Evolutionary conservation across 2,329 filamentous ascomycete species (phyloP), one percentile per base, ranked within the genome.

Genomic region (Penicillium sp.): DNA sequence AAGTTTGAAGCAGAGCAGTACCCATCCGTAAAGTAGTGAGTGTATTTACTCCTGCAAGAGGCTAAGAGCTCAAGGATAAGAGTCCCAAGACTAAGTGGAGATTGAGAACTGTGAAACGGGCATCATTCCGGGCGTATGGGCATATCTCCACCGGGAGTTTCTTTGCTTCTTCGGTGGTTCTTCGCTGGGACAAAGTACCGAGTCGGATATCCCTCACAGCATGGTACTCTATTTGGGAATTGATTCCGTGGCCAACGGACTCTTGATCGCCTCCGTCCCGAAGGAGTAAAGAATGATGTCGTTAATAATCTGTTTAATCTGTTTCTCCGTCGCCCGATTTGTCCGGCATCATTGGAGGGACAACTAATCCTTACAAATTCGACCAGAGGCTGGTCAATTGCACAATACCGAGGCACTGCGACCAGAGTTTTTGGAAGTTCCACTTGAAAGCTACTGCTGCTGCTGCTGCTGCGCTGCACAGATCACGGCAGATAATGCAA

Each of bases 401-500:
- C 31, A 31, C 31, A 31, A 31, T 31, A 31, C 31, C 31, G 31
- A 31, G 31, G 31, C 31, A 31, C 31, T 31, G 9, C 43, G 14
- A 46, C 43, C 43, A 31, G 18, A 46, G 14, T 27, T 31, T 18
- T 27, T 16, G 24, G 33, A 33, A 27, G 24, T 35, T 31, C 33
- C 19, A 16, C 18, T 31, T 9, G 47, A 39, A 24, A 16, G 33
- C 31, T 27, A 27, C 24, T 9, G 31, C n/a, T 19, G 4, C 50
- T 41, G 50, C 24, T 51, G 24, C 27, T 19, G 4, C 50, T 41
- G 50, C 37, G 40, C 50, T 52, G 50, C 50, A 41, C 16, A 33
- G 50, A 52, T 52, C 50, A 52, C 50, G 50, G 50, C 37, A 65
- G 64, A 68, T 67, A 64, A 68, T 62, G 63, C 61, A 67, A 54